These are phyloP conservation scores for Cryptosporidium parvum DNA, from an alignment of 169 alveolate species.

Conservation along the genomic window DNA sequence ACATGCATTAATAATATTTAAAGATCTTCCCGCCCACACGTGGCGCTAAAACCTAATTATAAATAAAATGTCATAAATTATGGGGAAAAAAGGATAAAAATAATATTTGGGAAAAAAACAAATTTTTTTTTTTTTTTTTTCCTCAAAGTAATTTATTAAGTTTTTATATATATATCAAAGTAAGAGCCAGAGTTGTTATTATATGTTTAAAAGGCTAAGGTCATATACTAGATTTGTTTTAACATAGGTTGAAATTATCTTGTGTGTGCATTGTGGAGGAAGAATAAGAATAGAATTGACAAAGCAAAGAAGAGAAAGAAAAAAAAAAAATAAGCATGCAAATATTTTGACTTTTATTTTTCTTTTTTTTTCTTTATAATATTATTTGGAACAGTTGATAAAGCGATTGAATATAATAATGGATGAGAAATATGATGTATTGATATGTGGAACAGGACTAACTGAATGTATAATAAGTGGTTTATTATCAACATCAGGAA, in stretches of 20 bases:
- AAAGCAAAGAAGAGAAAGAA: background rate
- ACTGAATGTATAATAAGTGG: slow-evolving; percentile 98
- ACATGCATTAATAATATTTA: slow-evolving; percentile 1
- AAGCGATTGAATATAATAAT: background rate
- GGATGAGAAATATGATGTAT: slow-evolving; percentile 81
- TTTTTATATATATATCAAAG: background rate
- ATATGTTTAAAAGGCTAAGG: background rate
- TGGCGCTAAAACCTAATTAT: background rate
- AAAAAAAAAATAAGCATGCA: background rate
- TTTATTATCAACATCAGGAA: slow-evolving; percentile 92
- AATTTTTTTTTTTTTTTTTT: too few species aligned
- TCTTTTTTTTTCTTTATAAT: background rate
- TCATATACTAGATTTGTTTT: too few species aligned
- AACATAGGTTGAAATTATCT: too few species aligned
- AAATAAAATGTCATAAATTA: background rate
- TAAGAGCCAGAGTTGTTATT: too few species aligned
- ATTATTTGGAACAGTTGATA: too few species aligned
- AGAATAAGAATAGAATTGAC: background rate
- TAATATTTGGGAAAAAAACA: background rate
- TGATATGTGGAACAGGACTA: slow-evolving; percentile 98
- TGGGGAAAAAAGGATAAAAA: background rate
- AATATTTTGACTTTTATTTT: background rate
- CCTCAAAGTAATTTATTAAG: too few species aligned
- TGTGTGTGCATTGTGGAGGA: background rate
- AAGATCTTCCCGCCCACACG: slow-evolving; percentile 23